These are phyloP conservation scores for Allium fistulosum DNA, from an alignment of 106 monocot species.

Conservation along the genomic window DNA sequence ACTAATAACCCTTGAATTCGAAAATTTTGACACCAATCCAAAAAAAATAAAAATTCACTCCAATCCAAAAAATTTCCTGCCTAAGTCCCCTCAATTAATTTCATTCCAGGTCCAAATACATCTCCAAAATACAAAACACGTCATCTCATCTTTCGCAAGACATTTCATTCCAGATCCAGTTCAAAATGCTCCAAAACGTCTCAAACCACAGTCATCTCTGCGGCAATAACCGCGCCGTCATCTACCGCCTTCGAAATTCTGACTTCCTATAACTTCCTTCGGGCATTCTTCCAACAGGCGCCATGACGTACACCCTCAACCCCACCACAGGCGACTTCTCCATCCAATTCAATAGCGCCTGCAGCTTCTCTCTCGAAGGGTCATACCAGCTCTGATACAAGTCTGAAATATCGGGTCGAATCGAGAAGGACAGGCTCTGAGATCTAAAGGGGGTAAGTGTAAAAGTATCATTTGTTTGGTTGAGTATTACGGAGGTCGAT, in stretches of 20 bases:
- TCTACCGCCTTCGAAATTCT: constrained; percentile 45
- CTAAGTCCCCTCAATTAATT: too few relatives aligned
- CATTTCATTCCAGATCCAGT: neutral
- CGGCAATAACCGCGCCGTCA: neutral
- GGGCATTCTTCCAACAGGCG: constrained; percentile 61
- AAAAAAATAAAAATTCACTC: too few relatives aligned
- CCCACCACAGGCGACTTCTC: constrained; percentile 24
- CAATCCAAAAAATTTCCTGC: too few relatives aligned
- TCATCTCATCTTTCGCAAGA: neutral
- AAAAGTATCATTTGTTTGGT: constrained; percentile 36
- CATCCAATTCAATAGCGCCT: constrained; percentile 23
- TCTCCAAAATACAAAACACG: neutral
- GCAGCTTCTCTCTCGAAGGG: constrained; percentile 26
- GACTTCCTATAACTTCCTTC: constrained; percentile 44
- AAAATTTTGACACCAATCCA: too few relatives aligned
- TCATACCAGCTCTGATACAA: constrained; percentile 44
- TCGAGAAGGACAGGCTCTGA: constrained; percentile 14
- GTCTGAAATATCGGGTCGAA: constrained; percentile 29
- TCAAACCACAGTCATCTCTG: neutral
- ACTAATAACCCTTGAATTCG: too few relatives aligned
- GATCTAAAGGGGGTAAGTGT: constrained; percentile 36
- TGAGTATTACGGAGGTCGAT: constrained; percentile 31
- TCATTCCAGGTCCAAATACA: too few relatives aligned
- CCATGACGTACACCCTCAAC: constrained; percentile 29
- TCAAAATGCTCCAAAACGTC: constrained; percentile 9